Base-by-base conservation (phyloP, 352 stramenopile species). In the Globisporangium canariense region DNA sequence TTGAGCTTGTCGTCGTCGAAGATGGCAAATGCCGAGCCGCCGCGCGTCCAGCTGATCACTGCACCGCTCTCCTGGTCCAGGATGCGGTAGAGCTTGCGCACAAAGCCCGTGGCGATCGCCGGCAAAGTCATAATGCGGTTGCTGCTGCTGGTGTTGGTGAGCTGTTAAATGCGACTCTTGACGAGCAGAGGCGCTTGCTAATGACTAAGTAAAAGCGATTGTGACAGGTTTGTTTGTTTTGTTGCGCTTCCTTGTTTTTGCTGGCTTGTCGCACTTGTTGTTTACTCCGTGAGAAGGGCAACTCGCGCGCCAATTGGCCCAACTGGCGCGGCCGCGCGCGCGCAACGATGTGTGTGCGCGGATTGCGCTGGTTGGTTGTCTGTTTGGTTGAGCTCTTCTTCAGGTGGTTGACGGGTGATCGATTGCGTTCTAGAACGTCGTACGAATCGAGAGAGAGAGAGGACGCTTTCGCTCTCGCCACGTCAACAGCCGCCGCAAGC, bases 61-160 rank as follows among this genome's bases (percentile, higher is more conserved):
- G 68, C 64, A 4, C 57, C 65, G 59, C 69, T 76, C 58, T 89
- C 72, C 51, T 80, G 71, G 70, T 92, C 82, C 49, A 92, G 73
- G 25, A 92, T 87, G 55, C 76, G 77, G 62, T 92, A 92, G 25
- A 92, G 67, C 62, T 92, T 90, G 68, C 83, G 80, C 67, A 92
- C 76, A 32, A 92, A 92, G 9, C 72, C 69, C 38, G 78, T 83
- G 59, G 83, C 79, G 68, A 92, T 91, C 34, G 70, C 65, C 45
- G 69, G 69, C 11, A 77, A 46, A 9, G 49, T 46, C 40, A 46
- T 46, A 53, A 3, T 22, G 20, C 20, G 9, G 20, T 11, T 28
- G 46, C 28, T 25, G 47, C 32, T 52, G 46, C 16, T 52, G 22
- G 22, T 28, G 25, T 28, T 28, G 25, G 25, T 28, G 25, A 28